Base-by-base conservation (phyloP, 169 alveolate genomes). In the Plasmodium coatneyi region DNA sequence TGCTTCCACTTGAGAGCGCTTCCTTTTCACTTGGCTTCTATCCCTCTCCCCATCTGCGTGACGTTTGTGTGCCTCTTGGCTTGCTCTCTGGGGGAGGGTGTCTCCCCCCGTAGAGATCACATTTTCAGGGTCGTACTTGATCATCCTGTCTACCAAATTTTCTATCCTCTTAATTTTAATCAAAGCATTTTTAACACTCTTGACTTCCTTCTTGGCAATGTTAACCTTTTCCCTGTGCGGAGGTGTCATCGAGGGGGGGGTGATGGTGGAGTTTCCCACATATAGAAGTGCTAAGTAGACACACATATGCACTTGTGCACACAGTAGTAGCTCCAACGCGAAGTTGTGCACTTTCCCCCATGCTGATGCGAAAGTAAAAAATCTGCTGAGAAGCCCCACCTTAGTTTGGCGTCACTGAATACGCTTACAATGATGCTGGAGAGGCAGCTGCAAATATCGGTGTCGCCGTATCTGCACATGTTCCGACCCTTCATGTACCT, bases 381-480 rank as follows among this genome's bases (percentile, higher is more conserved):
- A 7, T 6, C 25, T 41, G 22, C 2, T 34, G 43, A n/a, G 12
- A 5, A 81, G 66, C 30, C 52, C 76, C 76, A 86, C 93, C 93
- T 71, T 3, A 86, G 84, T 76, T 39, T 86, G n/a, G 93, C 93
- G 66, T 86, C 93, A 36, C 80, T 86, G 80, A 74, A 52, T 46
- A 86, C 71, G 66, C 70, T 86, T 32, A 86, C 93, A 52, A 86
- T 86, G 19, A 86, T 52, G 71, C 71, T 86, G 14, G 93, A 12
- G 28, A 41, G 79, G 14, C 93, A 86, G 46, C n/a, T 86, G 70
- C 93, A 86, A 16, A 86, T 86, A 22, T 54, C 46, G 16, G 41
- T 84, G 41, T 84, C 66, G 0, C 14, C 70, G 46, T 72, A 34
- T n/a, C 80, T 78, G 32, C 83, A 66, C 60, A 9, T 66, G n/a